Evolutionary conservation across 148 eudicot species (phyloP), one percentile per base, ranked within the genome.

Genomic region (Amaranthus palmeri): DNA sequence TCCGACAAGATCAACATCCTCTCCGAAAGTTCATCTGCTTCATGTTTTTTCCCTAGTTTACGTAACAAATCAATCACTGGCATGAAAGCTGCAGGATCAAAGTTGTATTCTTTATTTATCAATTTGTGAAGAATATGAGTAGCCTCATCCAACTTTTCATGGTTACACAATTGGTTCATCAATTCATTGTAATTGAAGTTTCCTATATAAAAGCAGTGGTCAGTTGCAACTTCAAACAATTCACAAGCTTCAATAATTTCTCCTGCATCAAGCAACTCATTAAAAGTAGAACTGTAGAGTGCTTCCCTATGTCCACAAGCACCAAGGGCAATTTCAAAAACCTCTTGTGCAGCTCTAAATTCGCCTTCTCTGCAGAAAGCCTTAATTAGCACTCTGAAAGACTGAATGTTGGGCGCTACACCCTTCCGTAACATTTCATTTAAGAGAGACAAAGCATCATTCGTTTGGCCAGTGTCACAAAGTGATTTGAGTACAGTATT

Each of bases 291-390:
- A 72, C 81, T 69, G 68, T 89, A 95, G 71, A 95, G 87, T 54
- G 84, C 82, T 73, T 86, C 91, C 78, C 77, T 86, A 66, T 89
- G 96, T 48, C 93, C 97, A 74, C 81, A 89, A 44, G 83, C 77
- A 77, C 81, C 75, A 25, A 88, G 52, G 54, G 92, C 85, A 63
- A 85, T 83, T 78, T 88, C 86, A 76, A 95, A 91, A 56, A 88
- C 92, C 80, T 95, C 99, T 59, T 84, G 85, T 68, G 99, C 97
- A 71, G 92, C 84, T 71, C 83, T 83, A 61, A 89, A 95, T 73
- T 95, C 99, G 60, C 99, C 99, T 73, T 82, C 81, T 67, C 85
- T 80, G 76, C 97, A 89, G 64, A 84, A 91, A 48, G 92, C 89
- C 81, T 86, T 88, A 6, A 95, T 86, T 71, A 95, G 58, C 69